phyloP scores from a whole-genome alignment of 441 rosid genomes.

The Pelargonium citronellum region DNA sequence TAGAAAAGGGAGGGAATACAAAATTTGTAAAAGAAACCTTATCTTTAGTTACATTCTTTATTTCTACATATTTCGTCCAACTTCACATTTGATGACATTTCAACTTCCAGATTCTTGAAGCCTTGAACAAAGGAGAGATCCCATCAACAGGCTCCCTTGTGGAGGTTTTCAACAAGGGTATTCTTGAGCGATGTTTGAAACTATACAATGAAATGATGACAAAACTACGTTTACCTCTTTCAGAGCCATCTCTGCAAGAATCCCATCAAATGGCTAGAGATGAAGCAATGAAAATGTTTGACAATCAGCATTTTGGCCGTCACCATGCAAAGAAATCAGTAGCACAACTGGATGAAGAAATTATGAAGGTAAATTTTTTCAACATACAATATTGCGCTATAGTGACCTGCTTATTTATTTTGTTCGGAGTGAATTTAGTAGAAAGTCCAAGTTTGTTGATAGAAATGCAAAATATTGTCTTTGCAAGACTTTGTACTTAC shows the following conservation, averaged over 20 bases:
- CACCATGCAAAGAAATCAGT: conserved; percentile 83
- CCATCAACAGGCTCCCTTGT: conserved; percentile 98
- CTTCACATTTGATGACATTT: conserved; percentile 18
- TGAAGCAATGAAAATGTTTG: conserved; percentile 59
- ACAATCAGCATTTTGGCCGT: conserved; percentile 89
- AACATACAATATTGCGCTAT: neutral
- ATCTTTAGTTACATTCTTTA: neutral
- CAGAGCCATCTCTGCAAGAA: conserved; percentile 55
- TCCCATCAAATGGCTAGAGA: conserved; percentile 55
- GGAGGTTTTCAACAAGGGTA: conserved; percentile 91
- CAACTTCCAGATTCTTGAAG: conserved; percentile 77
- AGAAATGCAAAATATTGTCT: neutral
- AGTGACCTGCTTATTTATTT: neutral
- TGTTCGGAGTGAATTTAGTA: neutral
- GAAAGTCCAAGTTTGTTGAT: neutral
- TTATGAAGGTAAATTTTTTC: conserved; percentile 48
- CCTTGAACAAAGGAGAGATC: conserved; percentile 96
- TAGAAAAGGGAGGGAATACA: neutral
- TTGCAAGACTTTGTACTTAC: conserved; percentile 10
- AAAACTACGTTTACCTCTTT: conserved; percentile 56
- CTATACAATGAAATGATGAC: conserved; percentile 62
- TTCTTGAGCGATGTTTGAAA: conserved; percentile 79
- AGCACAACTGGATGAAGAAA: conserved; percentile 68
- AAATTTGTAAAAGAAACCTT: neutral
- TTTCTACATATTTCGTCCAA: conserved; percentile 7